Conservation (phyloP, 202 grass and related monocot genomes). For the Schoenoplectus tabernaemontani region DNA sequence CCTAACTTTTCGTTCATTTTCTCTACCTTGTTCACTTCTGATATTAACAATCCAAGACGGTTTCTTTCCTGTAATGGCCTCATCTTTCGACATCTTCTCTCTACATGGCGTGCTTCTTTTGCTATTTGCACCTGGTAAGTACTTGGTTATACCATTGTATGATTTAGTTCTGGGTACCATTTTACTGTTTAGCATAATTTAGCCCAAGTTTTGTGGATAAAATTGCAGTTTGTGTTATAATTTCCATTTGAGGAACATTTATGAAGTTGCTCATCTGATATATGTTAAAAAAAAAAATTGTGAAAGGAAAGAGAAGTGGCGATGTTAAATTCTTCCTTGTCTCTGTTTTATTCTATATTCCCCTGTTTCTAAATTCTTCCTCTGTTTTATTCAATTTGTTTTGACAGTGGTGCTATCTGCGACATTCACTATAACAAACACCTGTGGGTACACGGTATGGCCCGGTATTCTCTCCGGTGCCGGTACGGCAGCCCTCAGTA, state of each 20-base stretch:
- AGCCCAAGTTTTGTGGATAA: not conserved
- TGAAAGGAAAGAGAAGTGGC: not conserved
- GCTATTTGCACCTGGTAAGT: conserved; percentile 7
- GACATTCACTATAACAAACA: conserved; percentile 50
- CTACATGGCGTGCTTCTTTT: not conserved
- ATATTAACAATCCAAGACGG: not conserved
- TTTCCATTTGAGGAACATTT: not conserved
- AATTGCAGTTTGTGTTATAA: not conserved
- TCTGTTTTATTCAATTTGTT: not conserved
- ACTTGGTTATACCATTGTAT: not conserved
- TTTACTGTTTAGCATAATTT: not conserved
- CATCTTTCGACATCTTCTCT: not conserved
- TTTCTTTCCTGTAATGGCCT: not conserved
- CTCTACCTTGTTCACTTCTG: not conserved
- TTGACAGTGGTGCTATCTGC: conserved; percentile 17
- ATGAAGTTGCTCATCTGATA: not conserved
- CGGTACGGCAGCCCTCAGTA: conserved; percentile 30
- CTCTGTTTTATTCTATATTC: not conserved
- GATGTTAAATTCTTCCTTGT: not conserved
- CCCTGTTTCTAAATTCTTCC: not conserved
- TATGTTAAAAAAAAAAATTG: not conserved
- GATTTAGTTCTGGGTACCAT: not conserved
- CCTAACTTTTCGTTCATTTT: not conserved
- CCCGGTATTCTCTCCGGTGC: conserved; percentile 49
- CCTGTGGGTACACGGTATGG: conserved; percentile 55